These are phyloP conservation scores for Kalmanozyma brasiliensis DNA, from an alignment of 1,284 basidiomycete species.

Conservation along the genomic window DNA sequence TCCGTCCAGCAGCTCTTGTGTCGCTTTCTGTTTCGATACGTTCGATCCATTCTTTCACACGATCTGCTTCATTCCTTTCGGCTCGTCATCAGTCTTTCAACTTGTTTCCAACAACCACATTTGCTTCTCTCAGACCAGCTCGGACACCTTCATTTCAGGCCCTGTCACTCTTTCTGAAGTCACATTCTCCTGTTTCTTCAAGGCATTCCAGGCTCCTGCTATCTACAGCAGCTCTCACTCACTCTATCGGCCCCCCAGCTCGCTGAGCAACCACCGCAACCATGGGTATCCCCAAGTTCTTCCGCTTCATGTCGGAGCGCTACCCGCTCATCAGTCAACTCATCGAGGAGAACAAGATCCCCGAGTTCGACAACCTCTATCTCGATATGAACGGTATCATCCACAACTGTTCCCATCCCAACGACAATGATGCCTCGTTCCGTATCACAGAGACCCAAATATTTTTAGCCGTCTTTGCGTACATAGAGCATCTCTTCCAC, in stretches of 20 bases:
- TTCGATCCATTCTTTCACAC: constrained; percentile 13
- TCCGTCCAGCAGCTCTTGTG: constrained; percentile 38
- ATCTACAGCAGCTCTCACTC: constrained; percentile 2
- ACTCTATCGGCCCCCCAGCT: constrained; percentile 1
- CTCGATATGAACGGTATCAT: constrained; percentile 99
- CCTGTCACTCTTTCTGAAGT: too few species aligned
- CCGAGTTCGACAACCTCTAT: constrained; percentile 87
- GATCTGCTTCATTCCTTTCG: constrained; percentile 16
- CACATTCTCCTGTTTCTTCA: too few species aligned
- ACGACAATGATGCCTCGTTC: constrained; percentile 94
- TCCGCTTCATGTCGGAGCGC: constrained; percentile 79
- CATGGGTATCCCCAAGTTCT: constrained; percentile 71
- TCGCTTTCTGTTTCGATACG: constrained; percentile 10
- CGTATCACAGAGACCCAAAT: constrained; percentile 92
- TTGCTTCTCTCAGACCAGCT: constrained; percentile 16
- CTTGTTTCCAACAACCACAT: constrained; percentile 21
- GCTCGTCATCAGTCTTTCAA: constrained; percentile 8
- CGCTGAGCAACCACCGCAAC: constrained; percentile 14
- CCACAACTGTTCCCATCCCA: constrained; percentile 80
- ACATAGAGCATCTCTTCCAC: constrained; percentile 94
- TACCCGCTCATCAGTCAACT: constrained; percentile 98
- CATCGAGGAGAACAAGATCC: constrained; percentile 95
- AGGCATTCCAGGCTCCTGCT: too few species aligned
- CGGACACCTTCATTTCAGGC: not conserved
- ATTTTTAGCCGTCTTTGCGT: constrained; percentile 94